Conservation (phyloP, 305 asterid genomes). For the Vinca major region DNA sequence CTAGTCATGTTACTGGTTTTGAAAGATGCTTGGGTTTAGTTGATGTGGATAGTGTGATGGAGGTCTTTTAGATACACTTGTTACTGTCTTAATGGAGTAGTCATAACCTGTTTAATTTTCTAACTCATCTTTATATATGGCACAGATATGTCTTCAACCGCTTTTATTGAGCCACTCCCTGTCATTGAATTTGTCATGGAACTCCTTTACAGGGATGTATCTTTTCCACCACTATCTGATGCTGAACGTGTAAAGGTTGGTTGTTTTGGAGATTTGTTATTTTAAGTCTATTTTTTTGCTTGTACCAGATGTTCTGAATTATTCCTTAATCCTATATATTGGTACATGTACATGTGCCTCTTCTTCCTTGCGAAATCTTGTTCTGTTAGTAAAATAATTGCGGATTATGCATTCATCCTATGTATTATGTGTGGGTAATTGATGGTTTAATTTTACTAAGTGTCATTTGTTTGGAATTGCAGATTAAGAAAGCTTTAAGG, state of each 20-base stretch:
- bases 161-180: slow-evolving; percentile 90
- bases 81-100: not conserved
- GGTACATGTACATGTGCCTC: too few species aligned
- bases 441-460: not conserved
- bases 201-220: slow-evolving; percentile 72
- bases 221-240: slow-evolving; percentile 70
- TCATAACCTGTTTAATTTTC: not conserved
- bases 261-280: not conserved
- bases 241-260: slow-evolving; percentile 92
- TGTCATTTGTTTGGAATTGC: slow-evolving; percentile 12
- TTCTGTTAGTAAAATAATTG: too few species aligned
- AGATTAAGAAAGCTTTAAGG: slow-evolving; percentile 82
- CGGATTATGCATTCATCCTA: not conserved
- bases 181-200: slow-evolving; percentile 75
- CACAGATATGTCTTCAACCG: slow-evolving; percentile 97
- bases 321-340: too few species aligned
- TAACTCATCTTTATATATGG: not conserved
- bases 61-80: not conserved
- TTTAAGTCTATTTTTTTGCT: not conserved
- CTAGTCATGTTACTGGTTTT: not conserved
- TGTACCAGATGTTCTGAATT: not conserved
- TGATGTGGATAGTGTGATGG: not conserved
- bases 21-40: not conserved
- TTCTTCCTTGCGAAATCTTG: not conserved
- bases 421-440: not conserved